These are phyloP conservation scores for Solanum acaule DNA, from an alignment of 257 asterid species.

Conservation along the genomic window DNA sequence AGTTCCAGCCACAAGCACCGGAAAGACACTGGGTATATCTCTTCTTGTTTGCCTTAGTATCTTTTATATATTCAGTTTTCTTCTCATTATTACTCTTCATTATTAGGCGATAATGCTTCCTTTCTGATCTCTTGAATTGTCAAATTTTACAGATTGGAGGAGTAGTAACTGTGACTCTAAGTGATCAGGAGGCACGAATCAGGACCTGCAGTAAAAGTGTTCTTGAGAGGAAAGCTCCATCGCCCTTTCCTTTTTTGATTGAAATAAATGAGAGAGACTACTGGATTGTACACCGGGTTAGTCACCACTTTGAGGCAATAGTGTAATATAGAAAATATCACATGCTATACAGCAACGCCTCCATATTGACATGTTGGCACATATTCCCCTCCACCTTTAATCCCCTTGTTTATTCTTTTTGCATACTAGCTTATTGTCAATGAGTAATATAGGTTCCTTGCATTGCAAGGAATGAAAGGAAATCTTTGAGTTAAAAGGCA, in stretches of 20 bases:
- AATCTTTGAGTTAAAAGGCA: neutral
- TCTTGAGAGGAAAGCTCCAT: slow-evolving; percentile 55
- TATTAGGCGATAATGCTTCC: neutral
- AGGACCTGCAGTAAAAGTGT: slow-evolving; percentile 51
- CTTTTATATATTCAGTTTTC: neutral
- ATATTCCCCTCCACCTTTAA: neutral
- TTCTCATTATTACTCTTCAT: neutral
- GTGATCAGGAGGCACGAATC: slow-evolving; percentile 53
- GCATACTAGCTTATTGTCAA: neutral
- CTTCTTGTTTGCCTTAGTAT: neutral
- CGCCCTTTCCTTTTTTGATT: slow-evolving; percentile 67
- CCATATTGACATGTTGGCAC: neutral
- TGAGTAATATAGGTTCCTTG: neutral
- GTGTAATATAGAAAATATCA: neutral
- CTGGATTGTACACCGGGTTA: slow-evolving; percentile 73
- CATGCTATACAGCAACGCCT: neutral
- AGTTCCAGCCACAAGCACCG: neutral
- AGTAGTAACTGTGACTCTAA: slow-evolving; percentile 32
- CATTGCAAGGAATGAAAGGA: neutral
- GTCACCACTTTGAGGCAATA: slow-evolving; percentile 9
- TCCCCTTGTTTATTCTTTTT: neutral
- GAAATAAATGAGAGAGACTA: slow-evolving; percentile 63
- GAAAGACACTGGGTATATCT: neutral
- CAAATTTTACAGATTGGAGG: slow-evolving; percentile 60
- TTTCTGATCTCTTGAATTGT: neutral